Percentiles rank a stretch among this genome's conserved stretches.
Conservation (phyloP, 1,284 basidiomycete species). For the Rhodotorula sp. region DNA sequence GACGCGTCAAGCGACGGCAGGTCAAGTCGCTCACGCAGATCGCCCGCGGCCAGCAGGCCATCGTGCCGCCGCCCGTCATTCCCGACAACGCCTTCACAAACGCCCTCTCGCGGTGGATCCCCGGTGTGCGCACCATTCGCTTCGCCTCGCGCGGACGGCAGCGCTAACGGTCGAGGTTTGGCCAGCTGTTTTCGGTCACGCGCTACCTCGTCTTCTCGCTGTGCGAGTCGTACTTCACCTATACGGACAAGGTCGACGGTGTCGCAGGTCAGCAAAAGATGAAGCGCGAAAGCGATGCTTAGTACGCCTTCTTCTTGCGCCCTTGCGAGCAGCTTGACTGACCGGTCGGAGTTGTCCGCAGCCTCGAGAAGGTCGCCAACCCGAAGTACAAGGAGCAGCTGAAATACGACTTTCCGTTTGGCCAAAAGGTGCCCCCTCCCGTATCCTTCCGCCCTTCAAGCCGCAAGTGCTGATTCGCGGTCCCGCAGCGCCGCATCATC, state of each 20-base stretch:
- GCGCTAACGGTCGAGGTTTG: no score
- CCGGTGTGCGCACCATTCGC: slow-evolving; percentile 18
- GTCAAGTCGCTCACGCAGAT: slow-evolving; percentile 37
- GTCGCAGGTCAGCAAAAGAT: not conserved
- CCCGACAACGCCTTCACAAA: slow-evolving; percentile 16
- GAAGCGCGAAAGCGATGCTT: not conserved
- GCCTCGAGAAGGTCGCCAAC: slow-evolving; percentile 25
- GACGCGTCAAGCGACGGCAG: no score
- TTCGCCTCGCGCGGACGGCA: not conserved
- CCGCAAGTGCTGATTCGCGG: no score
- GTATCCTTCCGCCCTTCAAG: not conserved
- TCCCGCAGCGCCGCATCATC: slow-evolving; percentile 31
- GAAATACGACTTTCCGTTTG: slow-evolving; percentile 40
- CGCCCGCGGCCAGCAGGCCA: slow-evolving; percentile 28
- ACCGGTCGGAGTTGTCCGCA: not conserved
- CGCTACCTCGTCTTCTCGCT: not conserved
- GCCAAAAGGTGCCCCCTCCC: slow-evolving; percentile 13
- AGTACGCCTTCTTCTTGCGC: not conserved
- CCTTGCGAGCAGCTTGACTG: not conserved
- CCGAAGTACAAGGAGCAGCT: slow-evolving; percentile 35
- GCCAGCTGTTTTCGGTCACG: not conserved
- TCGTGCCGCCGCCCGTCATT: slow-evolving; percentile 17
- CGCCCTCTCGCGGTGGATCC: slow-evolving; percentile 24
- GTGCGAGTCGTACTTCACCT: not conserved
- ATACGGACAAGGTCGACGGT: not conserved